phyloP scores from a whole-genome alignment of 306 rosid genomes.

The Psophocarpus tetragonolobus region DNA sequence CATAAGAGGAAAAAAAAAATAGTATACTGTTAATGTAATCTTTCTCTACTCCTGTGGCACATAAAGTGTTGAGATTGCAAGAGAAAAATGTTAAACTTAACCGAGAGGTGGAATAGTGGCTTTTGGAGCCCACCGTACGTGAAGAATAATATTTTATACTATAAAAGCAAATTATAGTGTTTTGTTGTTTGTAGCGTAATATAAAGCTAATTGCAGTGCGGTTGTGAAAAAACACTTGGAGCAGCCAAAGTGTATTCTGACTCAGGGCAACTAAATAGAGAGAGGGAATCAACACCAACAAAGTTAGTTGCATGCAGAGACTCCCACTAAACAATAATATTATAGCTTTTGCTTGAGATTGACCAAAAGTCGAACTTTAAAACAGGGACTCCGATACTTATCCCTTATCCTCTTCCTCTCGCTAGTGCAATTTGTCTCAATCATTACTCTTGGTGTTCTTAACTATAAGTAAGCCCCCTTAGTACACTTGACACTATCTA shows the following conservation, averaged over 20 bases:
- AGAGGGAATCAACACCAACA: conserved; percentile 28
- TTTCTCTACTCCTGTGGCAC: background rate
- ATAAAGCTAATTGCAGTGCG: conserved; percentile 5
- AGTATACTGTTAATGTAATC: background rate
- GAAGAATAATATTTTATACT: background rate
- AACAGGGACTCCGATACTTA: conserved; percentile 7
- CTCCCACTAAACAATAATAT: conserved; percentile 32
- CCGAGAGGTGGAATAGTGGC: background rate
- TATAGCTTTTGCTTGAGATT: conserved; percentile 22
- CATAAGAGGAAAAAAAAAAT: background rate
- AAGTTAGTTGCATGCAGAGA: background rate
- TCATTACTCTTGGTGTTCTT: conserved; percentile 26
- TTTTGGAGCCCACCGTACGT: background rate
- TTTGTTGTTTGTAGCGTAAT: background rate
- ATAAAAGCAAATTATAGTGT: background rate
- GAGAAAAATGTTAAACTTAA: background rate
- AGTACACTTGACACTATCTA: conserved; percentile 10
- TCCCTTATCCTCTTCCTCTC: conserved; percentile 14
- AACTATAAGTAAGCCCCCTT: conserved; percentile 30
- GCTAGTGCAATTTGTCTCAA: conserved; percentile 26
- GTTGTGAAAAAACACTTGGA: background rate
- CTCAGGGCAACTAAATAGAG: conserved; percentile 16
- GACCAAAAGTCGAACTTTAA: conserved; percentile 33
- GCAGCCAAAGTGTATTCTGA: conserved; percentile 39
- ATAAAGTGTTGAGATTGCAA: background rate